These are phyloP conservation scores for Penicillium crustosum DNA, from an alignment of 2,329 filamentous ascomycete genomes.

Conservation along the genomic window DNA sequence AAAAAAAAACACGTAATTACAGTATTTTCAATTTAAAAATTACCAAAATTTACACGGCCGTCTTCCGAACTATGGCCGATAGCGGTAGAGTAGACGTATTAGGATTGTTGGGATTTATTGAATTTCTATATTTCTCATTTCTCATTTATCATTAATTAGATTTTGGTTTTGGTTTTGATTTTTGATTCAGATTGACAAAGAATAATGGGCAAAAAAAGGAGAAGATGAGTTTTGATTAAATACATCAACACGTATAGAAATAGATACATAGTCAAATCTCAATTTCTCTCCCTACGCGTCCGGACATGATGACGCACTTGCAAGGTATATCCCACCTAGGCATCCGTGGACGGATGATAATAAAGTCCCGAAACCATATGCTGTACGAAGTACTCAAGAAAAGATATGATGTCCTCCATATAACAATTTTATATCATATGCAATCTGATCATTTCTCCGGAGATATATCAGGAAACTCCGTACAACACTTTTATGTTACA, in stretches of 20 bases:
- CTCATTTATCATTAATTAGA: background rate
- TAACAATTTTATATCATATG: background rate
- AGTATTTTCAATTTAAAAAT: background rate
- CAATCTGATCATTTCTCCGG: background rate
- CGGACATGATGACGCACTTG: constrained; percentile 4
- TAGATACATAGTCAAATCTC: background rate
- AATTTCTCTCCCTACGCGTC: constrained; percentile 1
- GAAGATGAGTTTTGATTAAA: background rate
- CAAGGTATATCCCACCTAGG: background rate
- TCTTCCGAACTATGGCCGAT: constrained; percentile 16
- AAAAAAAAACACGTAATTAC: constrained; percentile 7
- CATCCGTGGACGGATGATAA: constrained; percentile 3
- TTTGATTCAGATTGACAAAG: background rate
- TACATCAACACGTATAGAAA: background rate
- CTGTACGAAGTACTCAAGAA: background rate
- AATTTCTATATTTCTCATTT: background rate
- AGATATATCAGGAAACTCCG: background rate
- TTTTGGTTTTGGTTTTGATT: background rate
- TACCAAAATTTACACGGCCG: constrained; percentile 5
- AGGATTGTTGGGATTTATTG: background rate
- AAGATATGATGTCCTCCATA: background rate
- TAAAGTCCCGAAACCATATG: constrained; percentile 1
- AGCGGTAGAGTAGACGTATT: constrained; percentile 1
- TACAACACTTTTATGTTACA: background rate
- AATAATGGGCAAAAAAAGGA: background rate